phyloP scores from a whole-genome alignment of 208 protist genomes.

The Tritrichomonas musculus region DNA sequence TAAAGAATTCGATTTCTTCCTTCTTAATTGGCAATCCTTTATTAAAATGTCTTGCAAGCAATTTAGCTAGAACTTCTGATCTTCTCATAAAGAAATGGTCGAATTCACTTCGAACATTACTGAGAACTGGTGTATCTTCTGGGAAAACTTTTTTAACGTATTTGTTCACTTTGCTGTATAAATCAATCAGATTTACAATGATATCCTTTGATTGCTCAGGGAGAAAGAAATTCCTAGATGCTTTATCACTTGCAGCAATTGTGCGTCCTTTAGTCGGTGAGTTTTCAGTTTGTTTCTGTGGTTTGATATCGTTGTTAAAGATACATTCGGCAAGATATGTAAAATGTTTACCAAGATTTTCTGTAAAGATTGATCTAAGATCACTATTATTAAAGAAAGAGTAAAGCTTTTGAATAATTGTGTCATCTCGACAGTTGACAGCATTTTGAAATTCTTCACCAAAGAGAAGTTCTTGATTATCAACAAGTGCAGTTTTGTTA shows the following conservation, averaged over 20 bases:
- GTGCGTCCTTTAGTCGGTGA: too few relatives aligned
- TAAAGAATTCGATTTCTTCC: neutral
- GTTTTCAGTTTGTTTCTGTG: too few relatives aligned
- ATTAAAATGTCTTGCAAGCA: neutral
- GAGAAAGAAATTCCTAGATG: too few relatives aligned
- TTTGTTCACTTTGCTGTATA: neutral
- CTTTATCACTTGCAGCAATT: too few relatives aligned
- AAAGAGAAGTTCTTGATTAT: neutral
- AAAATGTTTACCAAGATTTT: neutral
- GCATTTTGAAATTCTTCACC: neutral
- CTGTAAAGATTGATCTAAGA: neutral
- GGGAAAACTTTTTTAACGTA: neutral
- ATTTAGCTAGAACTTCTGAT: neutral
- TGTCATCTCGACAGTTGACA: neutral
- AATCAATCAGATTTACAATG: neutral
- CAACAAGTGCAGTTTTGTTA: neutral
- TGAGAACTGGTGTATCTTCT: neutral
- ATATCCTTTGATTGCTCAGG: neutral
- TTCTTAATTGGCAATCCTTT: neutral
- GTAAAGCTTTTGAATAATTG: neutral
- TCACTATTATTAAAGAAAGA: neutral
- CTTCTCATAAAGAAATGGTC: neutral
- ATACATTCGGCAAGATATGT: neutral
- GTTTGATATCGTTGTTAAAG: too few relatives aligned
- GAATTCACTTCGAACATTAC: neutral